Base-by-base conservation (phyloP, 495 filamentous ascomycete species). In the Aspergillus ellipticus region DNA sequence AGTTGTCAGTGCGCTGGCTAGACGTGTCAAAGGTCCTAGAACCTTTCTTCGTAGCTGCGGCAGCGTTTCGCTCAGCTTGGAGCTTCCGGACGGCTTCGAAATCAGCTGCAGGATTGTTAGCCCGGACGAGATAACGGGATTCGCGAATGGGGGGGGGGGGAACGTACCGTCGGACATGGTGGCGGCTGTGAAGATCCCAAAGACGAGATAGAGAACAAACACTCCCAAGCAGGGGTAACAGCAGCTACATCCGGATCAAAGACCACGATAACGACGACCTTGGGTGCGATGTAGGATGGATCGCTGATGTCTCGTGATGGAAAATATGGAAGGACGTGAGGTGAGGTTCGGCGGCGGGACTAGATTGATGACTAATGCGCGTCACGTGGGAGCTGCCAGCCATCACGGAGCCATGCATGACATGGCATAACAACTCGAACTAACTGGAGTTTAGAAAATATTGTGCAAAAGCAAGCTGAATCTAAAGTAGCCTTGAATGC, bases 11-110 rank as follows among this genome's bases (percentile, higher is more conserved):
- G 73, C 93, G 90, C 77, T 96, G 92, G 79, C 74, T 87, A 68
- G 88, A 84, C 57, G 86, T 80, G 78, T 95, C 90, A 73, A 93
- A 92, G 71, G 86, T 86, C 77, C 85, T 89, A 62, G 88, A 90
- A 78, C 89, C 88, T 78, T 94, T 93, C 74, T 89, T 91, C 62
- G 82, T 79, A 69, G 85, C 83, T 62, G 89, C 83, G 68, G 83
- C 80, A 66, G 89, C 88, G 78, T 96, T 96, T 68, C 93, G 92
- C 87, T 96, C 92, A 67, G 86, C 85, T 74, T 96, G 90, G 59
- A 91, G 85, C 78, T 82, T 86, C 72, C 83, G 83, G 66, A 95
- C 84, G 66, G 86, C 78, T 60, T 92, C 88, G 72, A 96, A 91
- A 65, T 94, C 90, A 66, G 87, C 86, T 86, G 54, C 20, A 55